Evolutionary conservation across 2,329 filamentous ascomycete genomes (phyloP).

Genomic region (Septoria petroselini): DNA sequence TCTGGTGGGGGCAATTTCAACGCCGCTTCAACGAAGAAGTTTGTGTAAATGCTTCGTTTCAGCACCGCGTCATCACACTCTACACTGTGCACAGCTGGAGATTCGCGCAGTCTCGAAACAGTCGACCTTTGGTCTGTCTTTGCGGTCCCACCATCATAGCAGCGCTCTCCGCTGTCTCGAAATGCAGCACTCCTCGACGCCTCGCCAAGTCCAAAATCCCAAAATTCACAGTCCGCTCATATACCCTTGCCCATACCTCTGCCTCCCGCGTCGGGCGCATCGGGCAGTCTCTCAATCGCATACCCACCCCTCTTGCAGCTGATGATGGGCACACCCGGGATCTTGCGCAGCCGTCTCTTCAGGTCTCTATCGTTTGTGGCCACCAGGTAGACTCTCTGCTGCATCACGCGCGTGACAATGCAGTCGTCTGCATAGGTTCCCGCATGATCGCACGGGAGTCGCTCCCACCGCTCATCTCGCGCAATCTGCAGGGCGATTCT

Average conservation of each 20-base stretch:
- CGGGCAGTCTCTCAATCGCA: constrained; percentile 85
- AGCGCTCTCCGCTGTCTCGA: constrained; percentile 1
- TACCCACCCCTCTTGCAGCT: constrained; percentile 87
- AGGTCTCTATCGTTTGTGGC: constrained; percentile 69
- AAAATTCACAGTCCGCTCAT: not conserved
- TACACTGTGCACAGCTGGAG: no score
- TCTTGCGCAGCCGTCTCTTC: constrained; percentile 79
- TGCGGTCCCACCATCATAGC: not conserved
- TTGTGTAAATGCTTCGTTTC: no score
- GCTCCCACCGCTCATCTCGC: constrained; percentile 81
- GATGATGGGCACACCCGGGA: constrained; percentile 72
- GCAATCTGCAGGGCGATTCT: constrained; percentile 81
- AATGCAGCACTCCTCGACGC: constrained; percentile 15
- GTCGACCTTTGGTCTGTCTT: not conserved
- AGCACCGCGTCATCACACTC: no score
- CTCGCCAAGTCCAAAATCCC: constrained; percentile 21
- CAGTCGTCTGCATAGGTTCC: constrained; percentile 87
- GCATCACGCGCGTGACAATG: constrained; percentile 48
- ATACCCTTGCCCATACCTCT: constrained; percentile 14
- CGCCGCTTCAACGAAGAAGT: no score
- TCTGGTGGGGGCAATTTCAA: no score
- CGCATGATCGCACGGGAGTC: constrained; percentile 85
- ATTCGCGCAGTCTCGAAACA: no score
- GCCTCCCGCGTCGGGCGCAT: constrained; percentile 65
- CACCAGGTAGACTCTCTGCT: constrained; percentile 49